Evolutionary conservation across 331 rosid genomes (phyloP).

Genomic region (Malus hybrid): DNA sequence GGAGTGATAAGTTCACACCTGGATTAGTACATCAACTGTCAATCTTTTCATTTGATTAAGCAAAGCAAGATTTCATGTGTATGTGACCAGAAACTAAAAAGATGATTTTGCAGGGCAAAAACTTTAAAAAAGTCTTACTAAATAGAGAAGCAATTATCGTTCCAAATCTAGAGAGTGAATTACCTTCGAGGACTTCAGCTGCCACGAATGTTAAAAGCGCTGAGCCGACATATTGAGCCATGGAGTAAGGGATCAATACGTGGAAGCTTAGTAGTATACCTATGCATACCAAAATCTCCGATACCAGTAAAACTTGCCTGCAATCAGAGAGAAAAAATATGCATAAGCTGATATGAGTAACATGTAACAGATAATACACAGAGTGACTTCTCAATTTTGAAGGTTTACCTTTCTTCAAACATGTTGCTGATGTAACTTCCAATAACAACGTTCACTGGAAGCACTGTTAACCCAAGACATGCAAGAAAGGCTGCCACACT

Average conservation of each 20-base stretch:
- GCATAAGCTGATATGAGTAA: not conserved
- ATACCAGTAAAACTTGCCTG: conserved; percentile 75
- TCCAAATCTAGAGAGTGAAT: not conserved
- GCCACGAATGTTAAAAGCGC: conserved; percentile 72
- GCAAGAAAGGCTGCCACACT: conserved; percentile 42
- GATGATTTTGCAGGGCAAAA: not conserved
- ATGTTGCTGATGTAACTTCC: conserved; percentile 38
- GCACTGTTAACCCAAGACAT: conserved; percentile 40
- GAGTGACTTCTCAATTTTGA: not conserved
- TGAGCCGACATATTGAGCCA: conserved; percentile 78
- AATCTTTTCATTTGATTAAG: not conserved
- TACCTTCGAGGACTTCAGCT: conserved; percentile 91
- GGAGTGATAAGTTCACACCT: conserved; percentile 87
- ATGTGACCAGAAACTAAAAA: not conserved
- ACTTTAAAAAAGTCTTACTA: no score
- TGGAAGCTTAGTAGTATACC: conserved; percentile 77
- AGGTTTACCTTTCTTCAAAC: conserved; percentile 33
- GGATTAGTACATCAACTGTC: conserved; percentile 2
- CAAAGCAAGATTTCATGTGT: not conserved
- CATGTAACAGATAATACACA: not conserved
- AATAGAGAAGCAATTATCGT: no score
- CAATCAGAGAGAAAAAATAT: conserved; percentile 6
- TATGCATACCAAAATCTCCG: conserved; percentile 70
- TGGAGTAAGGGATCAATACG: conserved; percentile 45
- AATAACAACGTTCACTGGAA: conserved; percentile 32